Conservation (phyloP, 139 green algal species). For the Ulvella scutata region DNA sequence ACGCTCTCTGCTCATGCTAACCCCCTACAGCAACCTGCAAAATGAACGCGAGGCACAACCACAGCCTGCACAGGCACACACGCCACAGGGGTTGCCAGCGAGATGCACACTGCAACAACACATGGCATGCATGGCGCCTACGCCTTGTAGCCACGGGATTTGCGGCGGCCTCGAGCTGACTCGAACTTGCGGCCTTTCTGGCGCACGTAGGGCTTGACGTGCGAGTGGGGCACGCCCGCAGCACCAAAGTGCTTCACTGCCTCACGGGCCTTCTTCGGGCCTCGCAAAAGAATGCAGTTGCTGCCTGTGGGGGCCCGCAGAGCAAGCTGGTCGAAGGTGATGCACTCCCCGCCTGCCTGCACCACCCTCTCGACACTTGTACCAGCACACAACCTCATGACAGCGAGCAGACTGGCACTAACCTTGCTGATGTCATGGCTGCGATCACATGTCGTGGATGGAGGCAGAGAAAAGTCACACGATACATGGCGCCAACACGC, state of each 20-base stretch:
- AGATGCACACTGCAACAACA: not conserved
- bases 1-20: no score
- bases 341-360: constrained; percentile 85
- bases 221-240: constrained; percentile 67
- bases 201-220: constrained; percentile 90
- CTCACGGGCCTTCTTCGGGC: constrained; percentile 87
- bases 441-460: no score
- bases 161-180: constrained; percentile 86
- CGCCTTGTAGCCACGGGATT: constrained; percentile 89
- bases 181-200: constrained; percentile 98
- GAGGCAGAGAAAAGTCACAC: no score
- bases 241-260: constrained; percentile 92
- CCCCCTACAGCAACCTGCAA: no score
- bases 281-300: constrained; percentile 83
- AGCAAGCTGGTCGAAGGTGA: constrained; percentile 98
- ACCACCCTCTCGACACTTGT: not conserved
- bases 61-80: no score
- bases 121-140: constrained; percentile 27
- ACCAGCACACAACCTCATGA: no score
- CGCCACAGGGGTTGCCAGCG: no score
- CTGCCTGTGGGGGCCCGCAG: constrained; percentile 79
- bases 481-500: no score
- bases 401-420: no score
- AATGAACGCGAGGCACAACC: no score
- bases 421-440: no score